Evolutionary conservation across 306 rosid species (phyloP).

Genomic region (Begonia peltatifolia): DNA sequence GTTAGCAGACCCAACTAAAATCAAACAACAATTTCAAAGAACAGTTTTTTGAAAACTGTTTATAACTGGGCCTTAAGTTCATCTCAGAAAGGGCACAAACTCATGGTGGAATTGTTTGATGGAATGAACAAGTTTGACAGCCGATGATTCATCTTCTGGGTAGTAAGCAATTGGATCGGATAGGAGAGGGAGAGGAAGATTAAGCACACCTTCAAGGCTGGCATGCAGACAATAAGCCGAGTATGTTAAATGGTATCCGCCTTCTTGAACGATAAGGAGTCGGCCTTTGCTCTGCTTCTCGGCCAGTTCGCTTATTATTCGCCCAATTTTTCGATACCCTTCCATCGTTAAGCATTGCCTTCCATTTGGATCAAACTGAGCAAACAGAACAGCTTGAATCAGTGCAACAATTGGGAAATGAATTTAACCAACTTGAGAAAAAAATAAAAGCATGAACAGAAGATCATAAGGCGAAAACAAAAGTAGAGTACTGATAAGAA

Average conservation of each 20-base stretch:
- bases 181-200: conserved; percentile 39
- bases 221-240: conserved; percentile 92
- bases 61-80: background rate
- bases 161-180: conserved; percentile 55
- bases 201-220: conserved; percentile 76
- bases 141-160: conserved; percentile 59
- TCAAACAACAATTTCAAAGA: too few species aligned
- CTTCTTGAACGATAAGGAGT: conserved; percentile 77
- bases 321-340: conserved; percentile 64
- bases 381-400: background rate
- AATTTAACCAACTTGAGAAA: too few species aligned
- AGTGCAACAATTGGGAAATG: too few species aligned
- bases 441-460: too few species aligned
- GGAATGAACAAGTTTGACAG: conserved; percentile 39
- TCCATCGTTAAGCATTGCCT: conserved; percentile 91
- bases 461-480: too few species aligned
- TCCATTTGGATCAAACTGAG: conserved; percentile 90
- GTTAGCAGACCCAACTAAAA: too few species aligned
- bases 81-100: conserved; percentile 26
- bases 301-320: conserved; percentile 22
- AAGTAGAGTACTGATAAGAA: too few species aligned
- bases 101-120: conserved; percentile 38
- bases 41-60: too few species aligned
- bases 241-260: conserved; percentile 84
- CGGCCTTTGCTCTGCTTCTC: conserved; percentile 33